Base-by-base conservation (phyloP, 2,329 filamentous ascomycete genomes). In the Talaromyces sp. region DNA sequence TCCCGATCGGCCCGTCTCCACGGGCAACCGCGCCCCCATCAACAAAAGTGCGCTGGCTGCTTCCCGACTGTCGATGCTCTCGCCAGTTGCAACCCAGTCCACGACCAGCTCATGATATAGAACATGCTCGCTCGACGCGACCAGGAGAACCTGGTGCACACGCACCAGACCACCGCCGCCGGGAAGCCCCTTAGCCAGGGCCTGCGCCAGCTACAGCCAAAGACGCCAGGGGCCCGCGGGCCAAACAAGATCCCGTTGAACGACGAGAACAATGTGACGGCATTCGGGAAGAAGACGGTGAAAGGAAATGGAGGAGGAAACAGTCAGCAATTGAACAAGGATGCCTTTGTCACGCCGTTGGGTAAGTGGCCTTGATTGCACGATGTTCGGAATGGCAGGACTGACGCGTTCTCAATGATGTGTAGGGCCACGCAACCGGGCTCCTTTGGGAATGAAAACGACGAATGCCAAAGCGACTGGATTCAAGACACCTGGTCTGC, bases 401-500 rank as follows among this genome's bases (percentile, higher is more conserved):
- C 10, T 35, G 29, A 55, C 29, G 35, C 21, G 29, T 10, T 21
- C 63, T 46, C 19, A 6, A 43, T 46, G 43, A 46, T 2, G 43
- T 46, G 43, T 24, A 88, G 86, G 82, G 59, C 83, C 87, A 56
- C 86, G 86, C 62, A 87, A 81, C 62, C 87, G 93, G 69, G 92
- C 93, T 41, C 90, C 91, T 13, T 80, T 99, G 54, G 93, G 93
- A 35, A 89, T 91, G 81, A 99, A 99, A 77, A 98, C 93, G 1
- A 98, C 95, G 57, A 99, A 99, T 75, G 91, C 90, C 58, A 98
- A 96, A 80, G 84, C 88, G 62, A 85, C 81, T 71, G 82, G 81
- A 55, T 83, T 86, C 65, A 87, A 89, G 64, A 87, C 86, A 4
- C 84, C 84, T 7, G 87, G 84, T 31, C 87, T 84, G 32, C 88